Evolutionary conservation across 2,329 filamentous ascomycete species (phyloP), one percentile per base, ranked within the genome.

Genomic region (Aspergillus brasiliensis): DNA sequence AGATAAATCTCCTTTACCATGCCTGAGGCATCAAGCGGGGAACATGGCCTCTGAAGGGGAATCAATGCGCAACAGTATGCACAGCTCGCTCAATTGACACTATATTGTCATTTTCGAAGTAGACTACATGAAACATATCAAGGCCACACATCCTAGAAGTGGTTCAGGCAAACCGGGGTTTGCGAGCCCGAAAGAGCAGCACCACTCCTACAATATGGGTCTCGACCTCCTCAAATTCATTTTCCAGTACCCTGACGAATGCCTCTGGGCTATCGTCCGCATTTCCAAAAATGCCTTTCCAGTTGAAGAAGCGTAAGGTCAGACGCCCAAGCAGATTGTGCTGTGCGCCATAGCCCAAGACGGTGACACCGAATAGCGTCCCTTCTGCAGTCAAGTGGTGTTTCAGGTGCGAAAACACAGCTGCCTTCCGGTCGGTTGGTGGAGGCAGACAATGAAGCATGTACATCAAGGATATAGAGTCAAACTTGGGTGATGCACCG

Each of bases 381-480:
- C 79, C 78, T n/a, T 73, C 66, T 1, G 72, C 68, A 10, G 61
- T 67, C 8, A 81, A 62, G 5, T 72, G 57, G 1, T 64, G 59
- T 62, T 74, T 77, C 51, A 77, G 69, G 5, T 68, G 65, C 6
- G 46, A 56, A 19, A 80, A 70, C 2, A 77, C 68, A 10, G 34
- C 48, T 11, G 71, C 57, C 62, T 80, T 78, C 5, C 60, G 59
- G 10, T 58, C 37, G 3, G 58, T 49, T 1, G 71, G 69, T 0
- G 71, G 72, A 0, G 78, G 78, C 8, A 81, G 61, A 64, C 79
- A 81, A 63, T 81, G 79, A 15, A 80, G 68, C 4, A 81, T 61
- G 62, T 78, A 80, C 64, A 78, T 79, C 67, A 80, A 71, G 13
- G 76, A 76, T 53, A 83, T 77, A 1, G 78, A 78, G 62, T 80